These are phyloP conservation scores for Logfia minima DNA, from an alignment of 129 eudicot species.

Conservation along the genomic window DNA sequence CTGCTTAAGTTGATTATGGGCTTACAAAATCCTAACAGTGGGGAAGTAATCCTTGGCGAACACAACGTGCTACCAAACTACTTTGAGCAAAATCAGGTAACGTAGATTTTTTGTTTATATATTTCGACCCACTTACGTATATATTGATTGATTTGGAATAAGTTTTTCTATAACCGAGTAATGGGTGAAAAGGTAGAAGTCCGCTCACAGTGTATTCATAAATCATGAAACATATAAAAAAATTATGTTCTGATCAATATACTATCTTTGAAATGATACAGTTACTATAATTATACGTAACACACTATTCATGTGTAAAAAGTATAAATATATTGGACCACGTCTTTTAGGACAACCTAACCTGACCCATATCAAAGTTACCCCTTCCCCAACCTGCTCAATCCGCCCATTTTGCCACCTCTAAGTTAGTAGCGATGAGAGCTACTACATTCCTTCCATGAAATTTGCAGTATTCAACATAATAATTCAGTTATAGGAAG, in stretches of 20 bases:
- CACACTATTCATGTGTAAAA: neutral
- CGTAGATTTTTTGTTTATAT: neutral
- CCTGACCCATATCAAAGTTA: neutral
- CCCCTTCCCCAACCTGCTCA: neutral
- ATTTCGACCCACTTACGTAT: neutral
- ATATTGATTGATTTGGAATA: neutral
- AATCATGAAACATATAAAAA: neutral
- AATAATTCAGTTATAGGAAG: neutral
- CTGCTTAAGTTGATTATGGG: conserved; percentile 84
- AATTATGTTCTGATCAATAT: neutral
- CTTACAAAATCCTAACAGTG: conserved; percentile 54
- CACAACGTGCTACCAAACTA: conserved; percentile 93
- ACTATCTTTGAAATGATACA: too few species aligned
- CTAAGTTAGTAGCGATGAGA: neutral
- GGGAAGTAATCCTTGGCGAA: conserved; percentile 85
- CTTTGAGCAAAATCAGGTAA: conserved; percentile 97
- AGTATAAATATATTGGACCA: neutral
- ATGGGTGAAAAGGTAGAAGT: neutral
- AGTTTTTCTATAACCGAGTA: neutral
- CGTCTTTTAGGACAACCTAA: neutral
- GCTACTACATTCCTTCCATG: neutral
- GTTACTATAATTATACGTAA: neutral
- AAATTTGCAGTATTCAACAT: neutral
- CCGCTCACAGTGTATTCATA: neutral
- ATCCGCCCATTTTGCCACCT: neutral